Base-by-base conservation (phyloP, 768 basidiomycete species). In the Pulveroboletus sp. region DNA sequence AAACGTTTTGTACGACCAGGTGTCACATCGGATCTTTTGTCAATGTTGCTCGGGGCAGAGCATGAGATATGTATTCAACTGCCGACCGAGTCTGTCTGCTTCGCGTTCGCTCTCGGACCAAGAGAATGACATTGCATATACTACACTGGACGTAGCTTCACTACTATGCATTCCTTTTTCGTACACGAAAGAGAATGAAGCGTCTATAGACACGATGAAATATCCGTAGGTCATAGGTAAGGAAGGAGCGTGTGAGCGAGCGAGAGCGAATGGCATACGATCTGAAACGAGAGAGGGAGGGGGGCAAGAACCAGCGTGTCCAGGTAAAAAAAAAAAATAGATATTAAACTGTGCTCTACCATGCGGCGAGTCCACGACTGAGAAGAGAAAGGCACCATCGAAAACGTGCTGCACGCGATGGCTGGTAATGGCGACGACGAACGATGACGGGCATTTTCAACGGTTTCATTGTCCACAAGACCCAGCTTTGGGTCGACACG, bases 221-320 rank as follows among this genome's bases (percentile, higher is more conserved):
- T 49, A 54, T 39, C 43, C 54, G 49, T 36, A 39, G 11, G 18
- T n/a, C 33, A 38, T 44, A 40, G 28, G 21, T 21, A 21, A 2
- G 31, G 17, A 57, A 60, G 26, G 58, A 60, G 38, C 24, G 58
- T 30, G 50, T 6, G 17, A 37, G 50, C 10, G 15, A 37, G 30
- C 1, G 30, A 36, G 43, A 31, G 32, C 7, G 17, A 17, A n/a
- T 11, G 32, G 24, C 8, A 24, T 33, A 28, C 15, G 27, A 11
- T 35, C 21, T 21, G 21, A 14, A 35, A 35, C 33, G 33, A 35
- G 11, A 14, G 14, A 6, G 30, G 1, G 21, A 4, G 21, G 21
- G 21, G 4, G 13, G 3, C 32, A 13, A 33, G 11, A 14, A 33
- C 13, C 32, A 33, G 13, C 5, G 33, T 14, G 15, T 15, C 14